Conservation (phyloP, 2,329 filamentous ascomycete genomes). For the Beauveria varroae region DNA sequence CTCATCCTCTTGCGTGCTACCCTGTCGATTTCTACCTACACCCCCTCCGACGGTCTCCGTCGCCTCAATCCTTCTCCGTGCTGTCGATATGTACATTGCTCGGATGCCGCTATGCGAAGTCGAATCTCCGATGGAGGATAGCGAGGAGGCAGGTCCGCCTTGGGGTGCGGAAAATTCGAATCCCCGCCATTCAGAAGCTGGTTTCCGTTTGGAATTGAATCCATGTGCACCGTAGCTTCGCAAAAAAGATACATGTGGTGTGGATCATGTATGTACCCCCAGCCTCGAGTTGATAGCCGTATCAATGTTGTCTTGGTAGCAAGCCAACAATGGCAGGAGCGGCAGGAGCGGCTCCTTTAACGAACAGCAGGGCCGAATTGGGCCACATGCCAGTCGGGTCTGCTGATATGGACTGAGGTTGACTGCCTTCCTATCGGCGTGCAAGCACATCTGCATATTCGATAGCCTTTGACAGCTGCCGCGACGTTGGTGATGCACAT, state of each 20-base stretch:
- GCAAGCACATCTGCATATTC: too few relatives aligned
- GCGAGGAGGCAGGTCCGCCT: too few relatives aligned
- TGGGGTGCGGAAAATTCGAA: not conserved
- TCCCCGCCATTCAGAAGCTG: not conserved
- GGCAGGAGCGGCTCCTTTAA: not conserved
- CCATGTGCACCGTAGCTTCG: not conserved
- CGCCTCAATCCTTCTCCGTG: not conserved
- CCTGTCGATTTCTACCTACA: not conserved
- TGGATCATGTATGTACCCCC: not conserved
- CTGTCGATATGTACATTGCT: not conserved
- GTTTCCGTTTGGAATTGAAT: not conserved
- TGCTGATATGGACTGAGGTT: not conserved
- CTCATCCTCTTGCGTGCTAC: not conserved
- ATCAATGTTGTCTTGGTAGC: not conserved
- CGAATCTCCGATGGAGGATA: not conserved
- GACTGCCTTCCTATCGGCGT: not conserved
- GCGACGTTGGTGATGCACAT: too few relatives aligned
- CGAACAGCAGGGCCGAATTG: not conserved
- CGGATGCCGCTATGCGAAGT: not conserved
- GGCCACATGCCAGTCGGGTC: not conserved
- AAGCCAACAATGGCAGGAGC: not conserved
- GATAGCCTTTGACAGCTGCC: too few relatives aligned
- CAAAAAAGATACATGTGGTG: not conserved
- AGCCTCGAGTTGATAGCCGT: not conserved
- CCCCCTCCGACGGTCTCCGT: conserved; percentile 1